Conservation (phyloP, 2,329 filamentous ascomycete genomes). For the Fusarium sororula region DNA sequence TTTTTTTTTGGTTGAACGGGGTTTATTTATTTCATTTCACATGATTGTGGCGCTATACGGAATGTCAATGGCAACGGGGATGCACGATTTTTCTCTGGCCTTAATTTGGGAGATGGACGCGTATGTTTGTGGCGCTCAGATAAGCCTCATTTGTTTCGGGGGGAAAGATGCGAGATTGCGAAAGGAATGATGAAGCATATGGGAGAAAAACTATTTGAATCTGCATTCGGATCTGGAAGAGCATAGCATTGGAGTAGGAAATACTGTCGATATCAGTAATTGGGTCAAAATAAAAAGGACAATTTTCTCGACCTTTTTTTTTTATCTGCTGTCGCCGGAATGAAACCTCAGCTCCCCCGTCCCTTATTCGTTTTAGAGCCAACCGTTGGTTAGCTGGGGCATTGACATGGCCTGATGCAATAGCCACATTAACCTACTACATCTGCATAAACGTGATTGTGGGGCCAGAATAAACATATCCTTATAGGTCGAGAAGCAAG, state of each 20-base stretch:
- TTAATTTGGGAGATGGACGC: conserved; percentile 11
- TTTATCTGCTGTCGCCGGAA: neutral
- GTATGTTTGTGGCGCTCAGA: conserved; percentile 37
- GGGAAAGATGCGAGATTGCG: conserved; percentile 13
- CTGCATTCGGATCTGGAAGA: neutral
- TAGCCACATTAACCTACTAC: neutral
- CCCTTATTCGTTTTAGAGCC: neutral
- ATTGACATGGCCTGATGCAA: neutral
- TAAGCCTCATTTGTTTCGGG: conserved; percentile 15
- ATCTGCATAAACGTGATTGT: neutral
- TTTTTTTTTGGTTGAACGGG: neutral
- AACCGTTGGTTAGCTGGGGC: neutral
- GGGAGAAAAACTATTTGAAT: neutral
- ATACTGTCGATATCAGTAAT: conserved; percentile 1
- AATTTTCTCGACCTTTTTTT: neutral
- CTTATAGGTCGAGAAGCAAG: neutral
- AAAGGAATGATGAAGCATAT: neutral
- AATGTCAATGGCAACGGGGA: conserved; percentile 15
- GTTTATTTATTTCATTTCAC: conserved; percentile 17
- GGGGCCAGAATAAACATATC: neutral
- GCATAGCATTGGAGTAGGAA: conserved; percentile 14
- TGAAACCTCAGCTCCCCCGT: neutral
- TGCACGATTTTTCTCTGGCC: conserved; percentile 3
- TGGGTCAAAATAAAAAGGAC: neutral
- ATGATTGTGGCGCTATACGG: conserved; percentile 27